Conservation (phyloP, 1,284 basidiomycete genomes). For the Ceraceosorus bombacis region DNA sequence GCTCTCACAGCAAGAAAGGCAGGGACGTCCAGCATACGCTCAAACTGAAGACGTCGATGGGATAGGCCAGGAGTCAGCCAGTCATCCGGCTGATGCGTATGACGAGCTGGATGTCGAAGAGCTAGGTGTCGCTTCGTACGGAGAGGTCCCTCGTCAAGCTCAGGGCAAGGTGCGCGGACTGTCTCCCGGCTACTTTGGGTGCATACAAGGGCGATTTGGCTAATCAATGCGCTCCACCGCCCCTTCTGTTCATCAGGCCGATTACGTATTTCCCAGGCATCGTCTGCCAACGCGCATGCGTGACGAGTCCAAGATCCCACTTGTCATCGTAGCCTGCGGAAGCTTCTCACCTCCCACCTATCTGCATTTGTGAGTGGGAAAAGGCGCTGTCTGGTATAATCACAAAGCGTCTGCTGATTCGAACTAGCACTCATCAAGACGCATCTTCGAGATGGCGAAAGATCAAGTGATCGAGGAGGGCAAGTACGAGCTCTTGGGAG, state of each 20-base stretch:
- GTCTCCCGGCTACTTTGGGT: not conserved
- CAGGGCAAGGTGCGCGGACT: not conserved
- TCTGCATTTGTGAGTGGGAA: constrained; percentile 49
- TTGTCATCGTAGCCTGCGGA: constrained; percentile 54
- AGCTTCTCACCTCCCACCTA: constrained; percentile 57
- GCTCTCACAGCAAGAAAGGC: not conserved
- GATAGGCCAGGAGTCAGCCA: not conserved
- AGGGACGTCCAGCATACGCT: not conserved
- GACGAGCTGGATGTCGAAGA: not conserved
- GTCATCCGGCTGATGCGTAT: not conserved
- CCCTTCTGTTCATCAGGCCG: constrained; percentile 16
- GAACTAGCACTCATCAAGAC: constrained; percentile 31
- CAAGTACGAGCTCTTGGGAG: constrained; percentile 84
- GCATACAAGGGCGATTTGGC: not conserved
- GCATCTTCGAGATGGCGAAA: constrained; percentile 98
- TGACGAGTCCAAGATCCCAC: constrained; percentile 43
- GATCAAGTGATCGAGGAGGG: constrained; percentile 88
- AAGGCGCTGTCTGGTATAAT: not conserved
- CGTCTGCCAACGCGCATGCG: constrained; percentile 42
- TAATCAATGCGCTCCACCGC: not conserved
- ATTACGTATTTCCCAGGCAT: constrained; percentile 43
- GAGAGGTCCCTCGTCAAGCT: no score
- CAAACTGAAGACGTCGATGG: not conserved
- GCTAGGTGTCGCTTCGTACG: not conserved
- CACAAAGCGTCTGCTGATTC: not conserved